Evolutionary conservation across 139 green algal genomes (phyloP).

Genomic region (Diplosphaera chodatii): DNA sequence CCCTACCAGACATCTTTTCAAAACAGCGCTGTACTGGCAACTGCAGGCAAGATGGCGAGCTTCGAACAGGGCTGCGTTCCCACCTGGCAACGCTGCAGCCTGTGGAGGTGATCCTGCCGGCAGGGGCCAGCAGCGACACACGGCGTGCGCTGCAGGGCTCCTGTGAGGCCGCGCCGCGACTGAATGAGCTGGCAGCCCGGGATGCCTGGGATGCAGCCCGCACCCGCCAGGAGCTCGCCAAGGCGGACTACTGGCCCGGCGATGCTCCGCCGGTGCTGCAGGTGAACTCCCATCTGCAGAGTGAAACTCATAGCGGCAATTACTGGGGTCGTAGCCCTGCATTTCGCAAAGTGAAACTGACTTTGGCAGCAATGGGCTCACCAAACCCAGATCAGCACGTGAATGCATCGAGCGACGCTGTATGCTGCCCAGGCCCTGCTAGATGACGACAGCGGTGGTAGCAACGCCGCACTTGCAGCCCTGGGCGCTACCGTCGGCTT

Average conservation of each 20-base stretch:
- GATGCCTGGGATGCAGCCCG: conserved; percentile 21
- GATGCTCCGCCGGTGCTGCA: not conserved
- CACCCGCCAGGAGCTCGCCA: conserved; percentile 7
- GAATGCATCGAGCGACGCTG: too few relatives aligned
- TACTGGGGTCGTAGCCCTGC: too few relatives aligned
- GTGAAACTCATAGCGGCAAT: too few relatives aligned
- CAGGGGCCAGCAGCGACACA: not conserved
- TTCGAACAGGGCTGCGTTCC: conserved; percentile 61
- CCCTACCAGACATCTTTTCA: too few relatives aligned
- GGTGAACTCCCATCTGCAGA: too few relatives aligned
- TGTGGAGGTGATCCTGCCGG: conserved; percentile 74
- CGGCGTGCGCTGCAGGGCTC: conserved; percentile 14
- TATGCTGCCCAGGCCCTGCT: too few relatives aligned
- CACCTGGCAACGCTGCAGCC: conserved; percentile 68
- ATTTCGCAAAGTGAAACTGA: too few relatives aligned
- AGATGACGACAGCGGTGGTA: not conserved
- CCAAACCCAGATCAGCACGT: too few relatives aligned
- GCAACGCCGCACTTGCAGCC: conserved; percentile 14
- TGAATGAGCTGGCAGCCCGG: conserved; percentile 31
- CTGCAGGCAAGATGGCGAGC: conserved; percentile 56
- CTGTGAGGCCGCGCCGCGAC: conserved; percentile 20
- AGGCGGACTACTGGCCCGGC: conserved; percentile 18
- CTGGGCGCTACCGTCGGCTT: conserved; percentile 44
- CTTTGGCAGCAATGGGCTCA: too few relatives aligned
- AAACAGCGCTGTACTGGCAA: too few relatives aligned